phyloP scores from a whole-genome alignment of 1,284 basidiomycete species.

The Schizophyllum commune region DNA sequence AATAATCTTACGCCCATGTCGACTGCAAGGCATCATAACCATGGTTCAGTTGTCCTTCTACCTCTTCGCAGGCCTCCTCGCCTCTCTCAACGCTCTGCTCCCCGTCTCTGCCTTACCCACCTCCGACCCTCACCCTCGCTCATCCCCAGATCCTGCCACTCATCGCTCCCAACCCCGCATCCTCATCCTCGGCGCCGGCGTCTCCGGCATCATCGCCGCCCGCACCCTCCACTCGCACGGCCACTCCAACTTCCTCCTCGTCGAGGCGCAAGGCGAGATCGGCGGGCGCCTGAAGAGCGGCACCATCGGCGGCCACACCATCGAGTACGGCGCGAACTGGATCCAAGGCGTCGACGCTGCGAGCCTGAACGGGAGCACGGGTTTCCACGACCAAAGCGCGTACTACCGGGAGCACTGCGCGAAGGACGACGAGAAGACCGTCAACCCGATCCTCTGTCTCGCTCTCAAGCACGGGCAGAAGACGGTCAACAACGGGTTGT shows the following conservation, averaged over 20 bases:
- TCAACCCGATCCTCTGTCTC: constrained; percentile 56
- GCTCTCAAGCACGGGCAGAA: constrained; percentile 49
- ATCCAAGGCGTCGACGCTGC: constrained; percentile 55
- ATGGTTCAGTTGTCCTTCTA: no score
- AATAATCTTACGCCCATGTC: no score
- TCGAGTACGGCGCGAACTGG: constrained; percentile 68
- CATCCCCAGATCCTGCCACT: not conserved
- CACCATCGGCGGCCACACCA: constrained; percentile 35
- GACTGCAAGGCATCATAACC: no score
- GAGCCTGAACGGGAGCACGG: not conserved
- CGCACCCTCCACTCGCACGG: constrained; percentile 50
- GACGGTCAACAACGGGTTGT: constrained; percentile 38
- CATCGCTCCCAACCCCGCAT: constrained; percentile 8
- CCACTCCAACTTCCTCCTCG: constrained; percentile 51
- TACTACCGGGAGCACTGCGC: no score
- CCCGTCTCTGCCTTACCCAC: not conserved
- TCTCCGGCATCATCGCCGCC: constrained; percentile 60
- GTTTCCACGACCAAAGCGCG: not conserved
- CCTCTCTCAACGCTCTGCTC: not conserved
- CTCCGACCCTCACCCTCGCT: not conserved
- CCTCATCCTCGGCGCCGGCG: constrained; percentile 48
- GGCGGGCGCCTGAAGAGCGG: constrained; percentile 53
- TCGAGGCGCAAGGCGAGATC: constrained; percentile 52
- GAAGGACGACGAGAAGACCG: constrained; percentile 1
- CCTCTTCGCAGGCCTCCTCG: not conserved